These are phyloP conservation scores for Linnemannia hyalina DNA, from an alignment of 192 early-diverging fungal genomes.

Conservation along the genomic window DNA sequence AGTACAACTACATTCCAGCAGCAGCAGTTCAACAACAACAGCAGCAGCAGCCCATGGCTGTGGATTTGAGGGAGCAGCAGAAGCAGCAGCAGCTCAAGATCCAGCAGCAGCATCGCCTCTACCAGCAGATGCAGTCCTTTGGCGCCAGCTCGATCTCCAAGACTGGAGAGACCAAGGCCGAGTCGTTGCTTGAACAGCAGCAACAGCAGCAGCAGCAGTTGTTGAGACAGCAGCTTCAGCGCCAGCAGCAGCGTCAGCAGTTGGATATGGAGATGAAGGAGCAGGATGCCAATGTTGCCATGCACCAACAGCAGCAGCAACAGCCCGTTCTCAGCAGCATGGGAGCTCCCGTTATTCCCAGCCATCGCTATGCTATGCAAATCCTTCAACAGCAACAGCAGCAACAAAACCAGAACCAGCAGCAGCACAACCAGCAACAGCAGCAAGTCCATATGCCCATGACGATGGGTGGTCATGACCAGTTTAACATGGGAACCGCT, in stretches of 20 bases:
- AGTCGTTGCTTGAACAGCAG: conserved; percentile 43
- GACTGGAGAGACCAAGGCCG: conserved; percentile 32
- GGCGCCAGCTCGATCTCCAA: conserved; percentile 19
- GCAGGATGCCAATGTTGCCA: conserved; percentile 23
- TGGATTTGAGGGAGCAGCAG: conserved; percentile 53
- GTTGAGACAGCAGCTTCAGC: conserved; percentile 51
- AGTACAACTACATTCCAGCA: conserved; percentile 12
- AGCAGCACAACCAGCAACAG: conserved; percentile 8
- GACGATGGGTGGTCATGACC: conserved; percentile 51
- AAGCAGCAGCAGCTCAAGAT: conserved; percentile 58
- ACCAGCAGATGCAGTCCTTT: conserved; percentile 55
- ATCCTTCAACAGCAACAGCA: conserved; percentile 53
- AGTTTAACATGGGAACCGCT: conserved; percentile 18
- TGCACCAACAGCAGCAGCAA: conserved; percentile 14
- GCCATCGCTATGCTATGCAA: conserved; percentile 54
- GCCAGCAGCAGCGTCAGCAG: conserved; percentile 55
- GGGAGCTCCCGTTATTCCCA: conserved; percentile 47
- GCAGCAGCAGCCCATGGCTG: conserved; percentile 6
- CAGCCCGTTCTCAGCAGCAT: conserved; percentile 25
- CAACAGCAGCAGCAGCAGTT: conserved; percentile 47
- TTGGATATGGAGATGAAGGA: conserved; percentile 51
- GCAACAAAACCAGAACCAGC: conserved; percentile 38
- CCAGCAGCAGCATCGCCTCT: conserved; percentile 51
- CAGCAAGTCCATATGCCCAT: conserved; percentile 29
- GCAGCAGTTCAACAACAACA: conserved; percentile 20